Conservation (phyloP, 2,329 filamentous ascomycete genomes). For the Neophaeococcomyces aloes region DNA sequence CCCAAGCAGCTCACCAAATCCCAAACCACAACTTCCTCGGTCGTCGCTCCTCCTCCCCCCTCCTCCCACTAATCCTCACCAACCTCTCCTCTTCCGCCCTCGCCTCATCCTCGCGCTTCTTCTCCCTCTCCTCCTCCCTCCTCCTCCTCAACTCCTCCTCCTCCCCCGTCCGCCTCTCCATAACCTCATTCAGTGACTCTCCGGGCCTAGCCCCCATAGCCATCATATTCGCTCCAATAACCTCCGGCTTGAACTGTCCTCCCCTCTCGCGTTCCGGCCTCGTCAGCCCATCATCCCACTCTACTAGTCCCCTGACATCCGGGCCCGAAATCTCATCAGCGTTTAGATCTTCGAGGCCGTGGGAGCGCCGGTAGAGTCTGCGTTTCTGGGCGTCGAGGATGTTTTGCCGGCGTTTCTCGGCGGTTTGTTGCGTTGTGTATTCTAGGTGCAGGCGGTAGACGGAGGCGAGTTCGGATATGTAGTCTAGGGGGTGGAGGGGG, state of each 20-base stretch:
- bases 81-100: conserved; percentile 5
- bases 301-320: conserved; percentile 21
- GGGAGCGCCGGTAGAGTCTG: conserved; percentile 70
- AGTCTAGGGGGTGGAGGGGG: conserved; percentile 58
- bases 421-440: conserved; percentile 57
- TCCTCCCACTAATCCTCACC: conserved; percentile 8
- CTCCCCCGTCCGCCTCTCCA: conserved; percentile 10
- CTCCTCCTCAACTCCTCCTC: conserved; percentile 5
- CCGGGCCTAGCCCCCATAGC: conserved; percentile 19
- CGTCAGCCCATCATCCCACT: conserved; percentile 30
- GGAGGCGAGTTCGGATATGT: conserved; percentile 53
- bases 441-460: conserved; percentile 68
- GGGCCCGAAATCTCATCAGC: conserved; percentile 28
- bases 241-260: conserved; percentile 18
- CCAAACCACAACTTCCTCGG: conserved; percentile 21
- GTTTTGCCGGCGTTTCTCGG: conserved; percentile 60
- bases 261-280: conserved; percentile 27
- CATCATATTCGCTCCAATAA: conserved; percentile 24
- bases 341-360: conserved; percentile 57
- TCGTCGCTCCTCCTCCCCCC: conserved; percentile 9
- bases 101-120: conserved; percentile 13
- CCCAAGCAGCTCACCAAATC: conserved; percentile 18
- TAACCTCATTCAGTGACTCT: conserved; percentile 12
- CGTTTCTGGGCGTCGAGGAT: conserved; percentile 84
- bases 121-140: conserved; percentile 16